Conservation (phyloP, 257 asterid genomes). For the Echites panduratus region DNA sequence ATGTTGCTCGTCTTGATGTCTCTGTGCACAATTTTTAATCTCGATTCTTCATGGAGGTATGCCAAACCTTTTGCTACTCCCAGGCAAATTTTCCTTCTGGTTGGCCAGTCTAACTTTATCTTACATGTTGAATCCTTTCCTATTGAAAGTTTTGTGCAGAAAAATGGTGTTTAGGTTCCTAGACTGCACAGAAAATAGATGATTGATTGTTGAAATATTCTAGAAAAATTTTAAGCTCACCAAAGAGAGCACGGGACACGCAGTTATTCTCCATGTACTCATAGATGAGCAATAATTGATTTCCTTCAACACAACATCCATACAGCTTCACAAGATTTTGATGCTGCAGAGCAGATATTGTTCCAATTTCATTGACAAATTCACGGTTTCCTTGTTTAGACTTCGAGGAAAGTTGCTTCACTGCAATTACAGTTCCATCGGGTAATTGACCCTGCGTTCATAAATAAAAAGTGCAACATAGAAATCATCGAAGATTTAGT, state of each 20-base stretch:
- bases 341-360: slow-evolving; percentile 80
- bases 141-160: slow-evolving; percentile 19
- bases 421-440: slow-evolving; percentile 86
- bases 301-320: slow-evolving; percentile 90
- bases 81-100: slow-evolving; percentile 63
- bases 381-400: slow-evolving; percentile 89
- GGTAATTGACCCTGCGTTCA: slow-evolving; percentile 58
- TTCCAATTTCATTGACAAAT: slow-evolving; percentile 82
- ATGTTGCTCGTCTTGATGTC: slow-evolving; percentile 86
- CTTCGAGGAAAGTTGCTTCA: slow-evolving; percentile 85
- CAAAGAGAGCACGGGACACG: slow-evolving; percentile 69
- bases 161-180: slow-evolving; percentile 2
- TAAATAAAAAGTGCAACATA: slow-evolving; percentile 4
- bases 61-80: slow-evolving; percentile 81
- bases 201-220: background rate
- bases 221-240: slow-evolving; percentile 32
- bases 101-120: slow-evolving; percentile 69
- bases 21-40: slow-evolving; percentile 75
- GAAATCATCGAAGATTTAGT: background rate
- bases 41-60: slow-evolving; percentile 86
- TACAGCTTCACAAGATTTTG: slow-evolving; percentile 83
- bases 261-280: slow-evolving; percentile 92
- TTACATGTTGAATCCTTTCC: slow-evolving; percentile 43
- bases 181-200: background rate
- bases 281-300: slow-evolving; percentile 60